Evolutionary conservation across 23 red algal genomes (phyloP), one percentile per base, ranked within the genome.

Genomic region (Gracilariopsis chorda): DNA sequence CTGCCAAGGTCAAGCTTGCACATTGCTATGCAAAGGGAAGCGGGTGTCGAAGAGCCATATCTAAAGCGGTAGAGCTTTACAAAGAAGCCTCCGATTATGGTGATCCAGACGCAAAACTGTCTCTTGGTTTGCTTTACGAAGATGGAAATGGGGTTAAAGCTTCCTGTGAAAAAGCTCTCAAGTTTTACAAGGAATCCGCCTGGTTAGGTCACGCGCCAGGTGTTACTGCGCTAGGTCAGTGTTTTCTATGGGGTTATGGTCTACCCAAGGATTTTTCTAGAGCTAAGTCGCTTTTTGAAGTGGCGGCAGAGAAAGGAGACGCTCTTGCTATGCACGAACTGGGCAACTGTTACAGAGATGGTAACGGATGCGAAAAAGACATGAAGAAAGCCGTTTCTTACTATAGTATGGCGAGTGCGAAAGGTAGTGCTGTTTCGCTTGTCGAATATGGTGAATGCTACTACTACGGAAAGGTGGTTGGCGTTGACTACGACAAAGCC

Each of bases 171-270:
- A 77, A 56, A 17, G 85, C 85, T 36, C 29, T 89, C 27, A 13
- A 55, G 2, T 29, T 51, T 17, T 89, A 89, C 64, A 58, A 51
- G 47, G 51, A 23, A n/a, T 89, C 85, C 25, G 85, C 85, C 34
- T 2, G 17, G 33, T 39, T 51, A 24, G 64, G 65, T 29, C 65
- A 70, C 36, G 51, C 69, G 9, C 49, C 61, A 56, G 85, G 85
- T 7, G 51, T 73, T 36, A 76, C 70, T 3, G 85, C 85, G 24
- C 69, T 89, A 45, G 85, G 85, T 27, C 85, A 89, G 46, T 89
- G 85, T 51, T 78, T 59, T 61, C 43, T 55, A 30, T 89, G 61
- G 61, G 85, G 85, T 7, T 89, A 89, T 33, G 85, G 85, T 53
- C 48, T 89, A 27, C 27, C n/a, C 19, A 48, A 78, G 21, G 51